A percentile compares a stretch with the other conserved stretches of the same genome.
Conservation (phyloP, 345 rosid genomes). For the Ceriops tagal region DNA sequence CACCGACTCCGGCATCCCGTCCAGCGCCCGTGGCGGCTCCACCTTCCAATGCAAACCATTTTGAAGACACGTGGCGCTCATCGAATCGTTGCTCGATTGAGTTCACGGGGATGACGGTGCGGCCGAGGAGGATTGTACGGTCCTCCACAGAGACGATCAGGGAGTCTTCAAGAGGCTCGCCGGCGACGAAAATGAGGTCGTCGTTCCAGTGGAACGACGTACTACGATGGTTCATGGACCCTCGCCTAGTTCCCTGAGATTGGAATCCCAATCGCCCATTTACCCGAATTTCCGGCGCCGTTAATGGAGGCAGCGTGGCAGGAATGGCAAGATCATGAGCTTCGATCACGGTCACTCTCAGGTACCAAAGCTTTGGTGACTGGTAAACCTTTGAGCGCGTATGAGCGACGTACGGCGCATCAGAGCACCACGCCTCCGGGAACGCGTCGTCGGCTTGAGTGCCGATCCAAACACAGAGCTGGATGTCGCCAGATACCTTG, state of each 20-base stretch:
- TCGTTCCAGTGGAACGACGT: slow-evolving; percentile 85
- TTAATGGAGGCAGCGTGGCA: slow-evolving; percentile 74
- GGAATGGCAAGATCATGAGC: slow-evolving; percentile 84
- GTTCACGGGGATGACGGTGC: slow-evolving; percentile 52
- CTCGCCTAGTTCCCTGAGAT: slow-evolving; percentile 72
- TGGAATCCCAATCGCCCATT: slow-evolving; percentile 82
- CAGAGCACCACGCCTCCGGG: slow-evolving; percentile 89
- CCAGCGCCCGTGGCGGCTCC: slow-evolving; percentile 26
- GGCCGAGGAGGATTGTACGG: slow-evolving; percentile 61
- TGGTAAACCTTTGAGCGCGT: slow-evolving; percentile 93
- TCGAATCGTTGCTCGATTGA: slow-evolving; percentile 77
- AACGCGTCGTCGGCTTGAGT: slow-evolving; percentile 94
- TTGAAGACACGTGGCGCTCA: slow-evolving; percentile 66
- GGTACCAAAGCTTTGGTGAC: slow-evolving; percentile 92
- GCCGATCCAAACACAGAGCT: slow-evolving; percentile 91
- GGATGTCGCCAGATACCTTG: slow-evolving; percentile 73
- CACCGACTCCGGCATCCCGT: slow-evolving; percentile 9
- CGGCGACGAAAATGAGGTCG: slow-evolving; percentile 81
- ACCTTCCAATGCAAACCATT: slow-evolving; percentile 64
- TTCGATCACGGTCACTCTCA: slow-evolving; percentile 76
- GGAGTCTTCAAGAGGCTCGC: slow-evolving; percentile 85
- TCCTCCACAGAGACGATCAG: slow-evolving; percentile 69
- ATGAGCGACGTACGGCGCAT: slow-evolving; percentile 77
- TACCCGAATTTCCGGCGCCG: slow-evolving; percentile 79
- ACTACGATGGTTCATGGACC: slow-evolving; percentile 63